Conservation (phyloP, 805 yeast species). For the Candida maris region DNA sequence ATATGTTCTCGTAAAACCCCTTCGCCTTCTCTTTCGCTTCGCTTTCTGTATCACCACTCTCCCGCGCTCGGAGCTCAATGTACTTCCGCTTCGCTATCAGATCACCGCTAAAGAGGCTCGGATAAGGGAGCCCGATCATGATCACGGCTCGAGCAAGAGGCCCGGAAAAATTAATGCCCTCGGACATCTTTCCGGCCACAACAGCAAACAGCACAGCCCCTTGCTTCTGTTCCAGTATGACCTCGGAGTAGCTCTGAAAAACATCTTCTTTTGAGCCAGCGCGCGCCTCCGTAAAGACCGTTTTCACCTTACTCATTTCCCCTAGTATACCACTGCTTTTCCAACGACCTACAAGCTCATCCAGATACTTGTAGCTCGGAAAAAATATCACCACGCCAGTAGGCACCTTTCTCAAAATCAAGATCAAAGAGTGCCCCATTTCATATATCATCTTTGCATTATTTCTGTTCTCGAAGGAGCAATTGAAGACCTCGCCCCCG, state of each 20-base stretch:
- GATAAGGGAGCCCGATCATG: conserved; percentile 87
- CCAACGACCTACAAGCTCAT: conserved; percentile 54
- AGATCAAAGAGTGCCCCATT: conserved; percentile 48
- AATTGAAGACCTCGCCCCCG: conserved; percentile 42
- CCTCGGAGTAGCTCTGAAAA: conserved; percentile 47
- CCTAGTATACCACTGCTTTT: conserved; percentile 32
- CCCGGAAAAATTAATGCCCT: conserved; percentile 89
- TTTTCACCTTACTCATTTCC: conserved; percentile 38
- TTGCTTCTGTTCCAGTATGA: conserved; percentile 30
- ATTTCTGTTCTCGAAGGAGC: conserved; percentile 65
- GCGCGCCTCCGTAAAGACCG: conserved; percentile 54
- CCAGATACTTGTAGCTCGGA: conserved; percentile 77
- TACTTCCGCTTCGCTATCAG: conserved; percentile 65
- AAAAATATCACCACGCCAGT: conserved; percentile 77
- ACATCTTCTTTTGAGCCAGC: conserved; percentile 41
- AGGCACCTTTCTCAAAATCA: conserved; percentile 49
- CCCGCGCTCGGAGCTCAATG: conserved; percentile 50
- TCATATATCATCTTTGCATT: conserved; percentile 40
- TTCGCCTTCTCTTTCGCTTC: conserved; percentile 48
- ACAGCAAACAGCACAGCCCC: conserved; percentile 80
- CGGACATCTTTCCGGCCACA: conserved; percentile 90
- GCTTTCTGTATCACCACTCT: conserved; percentile 42
- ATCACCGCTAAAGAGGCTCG: conserved; percentile 80
- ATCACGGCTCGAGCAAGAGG: conserved; percentile 82
- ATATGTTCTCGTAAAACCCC: conserved; percentile 72